These are phyloP conservation scores for Omphalea diandra DNA, from an alignment of 441 rosid species.

Conservation along the genomic window DNA sequence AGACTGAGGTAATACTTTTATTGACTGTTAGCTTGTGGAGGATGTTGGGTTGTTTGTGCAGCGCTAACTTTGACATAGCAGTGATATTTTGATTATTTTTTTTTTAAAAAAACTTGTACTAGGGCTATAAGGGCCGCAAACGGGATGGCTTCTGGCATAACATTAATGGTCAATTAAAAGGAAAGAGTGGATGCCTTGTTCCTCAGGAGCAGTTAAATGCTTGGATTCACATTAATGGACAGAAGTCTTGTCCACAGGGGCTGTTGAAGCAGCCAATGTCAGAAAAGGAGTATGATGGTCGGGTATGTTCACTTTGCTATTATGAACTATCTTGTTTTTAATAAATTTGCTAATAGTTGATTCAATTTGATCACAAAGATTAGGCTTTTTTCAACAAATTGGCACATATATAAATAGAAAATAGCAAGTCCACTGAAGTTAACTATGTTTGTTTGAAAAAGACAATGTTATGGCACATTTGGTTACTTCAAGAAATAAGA, in stretches of 20 bases:
- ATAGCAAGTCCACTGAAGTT: neutral
- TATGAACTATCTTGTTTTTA: neutral
- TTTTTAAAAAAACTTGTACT: constrained; percentile 5
- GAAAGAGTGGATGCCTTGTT: constrained; percentile 46
- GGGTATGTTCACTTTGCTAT: constrained; percentile 31
- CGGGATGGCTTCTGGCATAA: constrained; percentile 45
- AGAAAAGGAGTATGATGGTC: constrained; percentile 43
- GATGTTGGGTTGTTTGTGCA: neutral
- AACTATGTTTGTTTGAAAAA: neutral
- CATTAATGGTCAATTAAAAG: constrained; percentile 28
- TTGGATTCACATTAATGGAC: constrained; percentile 60
- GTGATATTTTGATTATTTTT: constrained; percentile 3
- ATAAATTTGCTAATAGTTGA: neutral
- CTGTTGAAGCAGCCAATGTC: constrained; percentile 33
- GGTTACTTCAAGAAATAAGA: too few species aligned
- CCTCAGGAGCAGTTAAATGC: constrained; percentile 61
- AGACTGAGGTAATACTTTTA: constrained; percentile 47
- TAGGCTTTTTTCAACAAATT: neutral
- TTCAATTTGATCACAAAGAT: neutral
- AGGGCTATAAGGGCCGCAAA: constrained; percentile 59
- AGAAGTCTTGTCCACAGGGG: constrained; percentile 38
- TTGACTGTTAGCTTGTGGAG: neutral
- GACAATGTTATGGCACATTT: too few species aligned
- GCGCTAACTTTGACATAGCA: constrained; percentile 6
- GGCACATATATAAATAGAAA: neutral